Base-by-base conservation (phyloP, 768 basidiomycete genomes). In the Leccinum sublutescens region DNA sequence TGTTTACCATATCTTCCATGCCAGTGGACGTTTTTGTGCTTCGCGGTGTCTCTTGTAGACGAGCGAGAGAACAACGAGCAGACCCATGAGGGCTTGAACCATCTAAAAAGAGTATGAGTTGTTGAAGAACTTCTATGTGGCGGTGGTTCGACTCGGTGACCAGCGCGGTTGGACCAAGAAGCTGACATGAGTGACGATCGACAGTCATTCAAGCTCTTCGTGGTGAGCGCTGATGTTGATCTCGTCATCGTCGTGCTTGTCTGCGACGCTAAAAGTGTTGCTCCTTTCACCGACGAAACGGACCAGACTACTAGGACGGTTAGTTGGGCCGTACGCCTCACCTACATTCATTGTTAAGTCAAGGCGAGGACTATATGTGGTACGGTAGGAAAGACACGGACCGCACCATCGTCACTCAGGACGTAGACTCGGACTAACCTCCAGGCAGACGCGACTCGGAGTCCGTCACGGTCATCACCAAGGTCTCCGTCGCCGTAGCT, bases 21-120 rank as follows among this genome's bases (percentile, higher is more conserved):
- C 21, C 21, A 21, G 21, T 21, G 21, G 90, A 33, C 96, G 83
- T 71, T 87, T 92, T 15, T 86, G 87, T 25, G 81, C 78, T 76
- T 98, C 96, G 64, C 91, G 79, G 57, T 95, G 90, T 57, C 96
- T 80, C 71, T 98, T 98, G 68, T 87, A 86, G 5, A 98, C 82
- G 50, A 98, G 79, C 2, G 93, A 93, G 17, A 86, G 78, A 33
- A 98, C 80, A n/a, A 96, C 95, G 31, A 98, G 75, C 17, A 94
- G 73, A n/a, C 94, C 96, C 88, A 98, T 88, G 21, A 93, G 79
- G 3, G 71, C 89, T 76, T 98, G 92, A 19, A 94, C 89, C 55
- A 88, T 76, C 91, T 93, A 27, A 6, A 5, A 14, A 11, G 23
- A 31, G 55, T 27, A 52, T 45, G 25, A 14, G 25, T 23, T 36